Evolutionary conservation across 768 basidiomycete species (phyloP), one percentile per base, ranked within the genome.

Genomic region (Atractiella rhizophila): DNA sequence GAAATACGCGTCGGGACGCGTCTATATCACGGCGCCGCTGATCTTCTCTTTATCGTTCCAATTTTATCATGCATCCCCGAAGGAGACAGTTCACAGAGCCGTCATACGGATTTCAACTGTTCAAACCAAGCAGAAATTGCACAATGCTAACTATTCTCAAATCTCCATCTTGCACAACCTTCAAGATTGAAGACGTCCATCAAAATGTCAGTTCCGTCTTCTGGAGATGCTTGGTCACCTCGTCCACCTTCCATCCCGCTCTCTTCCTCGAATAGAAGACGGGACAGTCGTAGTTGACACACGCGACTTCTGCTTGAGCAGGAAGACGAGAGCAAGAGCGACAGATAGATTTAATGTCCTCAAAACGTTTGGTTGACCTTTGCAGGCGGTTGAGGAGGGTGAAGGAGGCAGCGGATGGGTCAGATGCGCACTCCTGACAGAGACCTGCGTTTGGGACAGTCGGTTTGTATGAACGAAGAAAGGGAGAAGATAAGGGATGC

Each of bases 231-330:
- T n/a, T n/a, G n/a, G 26, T 8, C 20, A 39, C 15, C 4, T 39
- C 33, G n/a, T 55, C 58, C 12, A 57, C 50, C 46, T 62, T 60
- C 41, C 58, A 41, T 25, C 49, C 47, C 0, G 60, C 58, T 49
- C 69, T 73, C 45, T 66, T 68, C 27, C 80, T 64, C 24, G 73
- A 68, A 49, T 71, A 91, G 26, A 83, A 57, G 70, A 79, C 76
- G 0, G 74, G 68, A 55, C 86, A 96, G 53, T 91, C 83, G 34
- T 79, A 61, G 7, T 79, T 81, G 51, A 76, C 72, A 58, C 86
- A 96, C 26, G 66, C 57, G 34, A 73, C 67, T 1, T 66, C 64
- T 42, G 81, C 79, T 11, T 58, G 60, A 4, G 63, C 58, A 2
- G 71, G 64, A 0, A 63, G 64, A 3, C 61, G 60, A 4, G 72